phyloP scores from a whole-genome alignment of 2,329 filamentous ascomycete genomes.

The Fusarium drepaniforme region DNA sequence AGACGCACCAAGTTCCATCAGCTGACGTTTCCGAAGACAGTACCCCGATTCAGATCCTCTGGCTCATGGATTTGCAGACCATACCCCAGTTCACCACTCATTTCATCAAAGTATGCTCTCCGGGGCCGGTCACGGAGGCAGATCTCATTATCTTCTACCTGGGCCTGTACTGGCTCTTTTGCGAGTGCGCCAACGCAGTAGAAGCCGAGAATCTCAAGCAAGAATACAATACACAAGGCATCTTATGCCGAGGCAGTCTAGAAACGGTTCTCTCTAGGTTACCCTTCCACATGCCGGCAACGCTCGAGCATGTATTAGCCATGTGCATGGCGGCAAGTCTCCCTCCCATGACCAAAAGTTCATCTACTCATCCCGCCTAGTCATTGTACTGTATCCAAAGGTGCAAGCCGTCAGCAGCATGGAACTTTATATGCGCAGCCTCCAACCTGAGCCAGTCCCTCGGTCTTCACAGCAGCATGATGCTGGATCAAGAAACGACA shows the following conservation, averaged over 20 bases:
- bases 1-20: neutral
- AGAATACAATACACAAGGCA: conserved; percentile 9
- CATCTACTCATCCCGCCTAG: neutral
- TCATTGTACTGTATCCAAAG: conserved; percentile 33
- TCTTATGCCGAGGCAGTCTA: conserved; percentile 33
- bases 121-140: neutral
- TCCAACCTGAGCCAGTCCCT: conserved; percentile 34
- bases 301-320: conserved; percentile 28
- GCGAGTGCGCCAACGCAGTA: neutral
- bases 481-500: conserved; percentile 15
- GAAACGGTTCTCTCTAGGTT: conserved; percentile 39
- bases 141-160: neutral
- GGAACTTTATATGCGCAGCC: conserved; percentile 37
- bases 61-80: conserved; percentile 1
- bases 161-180: neutral
- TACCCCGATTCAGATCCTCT: neutral
- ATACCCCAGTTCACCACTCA: neutral
- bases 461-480: conserved; percentile 34
- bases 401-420: conserved; percentile 35
- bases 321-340: conserved; percentile 34
- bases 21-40: neutral
- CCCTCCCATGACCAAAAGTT: neutral
- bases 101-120: neutral
- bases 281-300: conserved; percentile 31
- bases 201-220: neutral